Percentiles rank a stretch among this genome's conserved stretches.
Conservation (phyloP, 2,329 filamentous ascomycete species). For the Cryphonectria radicalis region DNA sequence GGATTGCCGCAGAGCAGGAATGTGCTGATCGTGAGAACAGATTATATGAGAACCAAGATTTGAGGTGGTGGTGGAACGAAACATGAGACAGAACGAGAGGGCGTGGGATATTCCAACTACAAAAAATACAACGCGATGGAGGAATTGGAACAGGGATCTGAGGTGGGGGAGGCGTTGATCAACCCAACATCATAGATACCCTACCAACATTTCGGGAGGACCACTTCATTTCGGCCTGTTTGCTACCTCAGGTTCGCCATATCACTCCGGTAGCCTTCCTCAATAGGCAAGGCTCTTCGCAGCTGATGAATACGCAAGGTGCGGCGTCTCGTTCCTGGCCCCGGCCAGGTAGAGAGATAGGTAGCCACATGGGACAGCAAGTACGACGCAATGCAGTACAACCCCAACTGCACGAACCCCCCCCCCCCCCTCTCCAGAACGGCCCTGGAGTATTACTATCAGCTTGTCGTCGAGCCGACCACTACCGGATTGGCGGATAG, state of each 20-base stretch:
- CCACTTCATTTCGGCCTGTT: slow-evolving; percentile 10
- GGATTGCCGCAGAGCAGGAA: neutral
- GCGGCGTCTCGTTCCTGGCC: slow-evolving; percentile 9
- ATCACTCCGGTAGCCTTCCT: slow-evolving; percentile 16
- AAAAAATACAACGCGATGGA: slow-evolving; percentile 15
- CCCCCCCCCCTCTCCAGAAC: too few species aligned
- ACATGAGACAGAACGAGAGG: slow-evolving; percentile 12
- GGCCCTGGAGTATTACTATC: neutral
- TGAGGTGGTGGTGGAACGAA: neutral
- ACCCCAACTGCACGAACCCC: slow-evolving; percentile 5
- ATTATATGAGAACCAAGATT: neutral
- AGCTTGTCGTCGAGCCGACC: neutral
- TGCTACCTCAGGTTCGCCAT: slow-evolving; percentile 23
- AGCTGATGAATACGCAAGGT: slow-evolving; percentile 9
- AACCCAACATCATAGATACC: slow-evolving; percentile 11
- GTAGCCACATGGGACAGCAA: slow-evolving; percentile 10
- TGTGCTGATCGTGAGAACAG: neutral
- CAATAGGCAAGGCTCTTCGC: slow-evolving; percentile 13
- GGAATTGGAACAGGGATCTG: slow-evolving; percentile 18
- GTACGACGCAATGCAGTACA: slow-evolving; percentile 6
- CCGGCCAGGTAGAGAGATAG: slow-evolving; percentile 4
- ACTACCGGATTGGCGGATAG: slow-evolving; percentile 10
- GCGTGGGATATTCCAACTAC: slow-evolving; percentile 17
- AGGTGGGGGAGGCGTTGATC: slow-evolving; percentile 10
- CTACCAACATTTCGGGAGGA: slow-evolving; percentile 16